These are phyloP conservation scores for Russula sp. DNA, from an alignment of 768 basidiomycete genomes.

Conservation along the genomic window DNA sequence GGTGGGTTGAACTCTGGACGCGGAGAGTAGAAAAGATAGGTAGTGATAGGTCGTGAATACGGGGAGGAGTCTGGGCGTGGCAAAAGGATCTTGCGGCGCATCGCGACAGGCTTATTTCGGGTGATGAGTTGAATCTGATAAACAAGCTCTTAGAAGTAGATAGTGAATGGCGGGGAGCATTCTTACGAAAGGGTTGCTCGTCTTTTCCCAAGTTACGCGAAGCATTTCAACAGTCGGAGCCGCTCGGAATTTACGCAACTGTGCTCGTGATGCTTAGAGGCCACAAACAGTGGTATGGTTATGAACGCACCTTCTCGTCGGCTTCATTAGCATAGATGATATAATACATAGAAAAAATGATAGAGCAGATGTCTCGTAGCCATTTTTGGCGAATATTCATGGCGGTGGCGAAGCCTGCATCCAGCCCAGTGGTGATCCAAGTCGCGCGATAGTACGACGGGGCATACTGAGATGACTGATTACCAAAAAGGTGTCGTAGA, in stretches of 20 bases:
- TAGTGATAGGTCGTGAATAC: slow-evolving; percentile 77
- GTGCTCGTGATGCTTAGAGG: slow-evolving; percentile 6
- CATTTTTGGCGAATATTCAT: slow-evolving; percentile 90
- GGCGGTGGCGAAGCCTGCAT: slow-evolving; percentile 95
- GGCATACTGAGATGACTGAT: slow-evolving; percentile 56
- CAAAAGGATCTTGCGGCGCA: slow-evolving; percentile 73
- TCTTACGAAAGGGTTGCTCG: slow-evolving; percentile 82
- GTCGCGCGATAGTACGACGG: slow-evolving; percentile 93
- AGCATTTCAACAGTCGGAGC: slow-evolving; percentile 96
- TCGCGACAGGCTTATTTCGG: slow-evolving; percentile 52
- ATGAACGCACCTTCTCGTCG: slow-evolving; percentile 80
- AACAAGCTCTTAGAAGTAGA: slow-evolving; percentile 19
- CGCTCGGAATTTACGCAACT: slow-evolving; percentile 90
- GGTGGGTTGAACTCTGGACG: slow-evolving; percentile 49
- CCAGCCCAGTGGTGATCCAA: slow-evolving; percentile 91
- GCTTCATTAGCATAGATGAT: slow-evolving; percentile 84
- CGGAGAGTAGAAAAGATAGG: slow-evolving; percentile 75
- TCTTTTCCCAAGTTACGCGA: slow-evolving; percentile 95
- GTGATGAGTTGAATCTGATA: slow-evolving; percentile 62
- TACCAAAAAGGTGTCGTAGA: slow-evolving; percentile 6
- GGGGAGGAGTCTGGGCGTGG: slow-evolving; percentile 72
- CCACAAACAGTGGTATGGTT: not conserved
- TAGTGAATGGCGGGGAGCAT: slow-evolving; percentile 2
- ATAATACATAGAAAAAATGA: slow-evolving; percentile 87
- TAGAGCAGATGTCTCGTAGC: slow-evolving; percentile 80